phyloP scores from a whole-genome alignment of 306 rosid genomes.

The Vachellia pachyceras region DNA sequence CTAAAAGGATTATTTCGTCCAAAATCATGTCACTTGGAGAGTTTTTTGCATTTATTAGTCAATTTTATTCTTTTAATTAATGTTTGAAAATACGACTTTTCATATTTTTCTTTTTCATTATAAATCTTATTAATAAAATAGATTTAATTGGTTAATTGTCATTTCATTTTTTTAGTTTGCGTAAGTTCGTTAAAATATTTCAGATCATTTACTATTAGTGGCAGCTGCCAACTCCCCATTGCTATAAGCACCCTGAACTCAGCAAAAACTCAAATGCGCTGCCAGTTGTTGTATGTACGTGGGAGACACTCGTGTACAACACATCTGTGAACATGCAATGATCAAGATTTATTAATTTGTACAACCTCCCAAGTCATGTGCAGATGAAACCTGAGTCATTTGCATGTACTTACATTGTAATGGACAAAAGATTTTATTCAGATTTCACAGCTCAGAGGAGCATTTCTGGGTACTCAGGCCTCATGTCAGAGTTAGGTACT shows the following conservation, averaged over 20 bases:
- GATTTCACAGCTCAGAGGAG: neutral
- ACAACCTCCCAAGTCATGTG: neutral
- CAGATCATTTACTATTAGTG: neutral
- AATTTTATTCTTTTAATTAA: too few species aligned
- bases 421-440: neutral
- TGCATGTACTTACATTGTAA: neutral
- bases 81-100: too few species aligned
- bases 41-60: too few species aligned
- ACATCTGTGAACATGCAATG: neutral
- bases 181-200: neutral
- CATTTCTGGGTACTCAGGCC: neutral
- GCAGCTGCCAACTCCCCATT: neutral
- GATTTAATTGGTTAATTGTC: too few species aligned
- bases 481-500: neutral
- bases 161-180: too few species aligned
- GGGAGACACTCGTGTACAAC: constrained; percentile 3
- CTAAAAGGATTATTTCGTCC: too few species aligned
- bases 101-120: too few species aligned
- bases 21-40: too few species aligned
- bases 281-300: neutral
- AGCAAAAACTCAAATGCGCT: neutral
- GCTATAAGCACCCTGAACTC: neutral
- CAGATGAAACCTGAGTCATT: neutral
- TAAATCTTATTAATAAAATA: too few species aligned
- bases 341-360: neutral